Evolutionary conservation across 495 filamentous ascomycete species (phyloP).

Genomic region (Eremomyces bilateralis): DNA sequence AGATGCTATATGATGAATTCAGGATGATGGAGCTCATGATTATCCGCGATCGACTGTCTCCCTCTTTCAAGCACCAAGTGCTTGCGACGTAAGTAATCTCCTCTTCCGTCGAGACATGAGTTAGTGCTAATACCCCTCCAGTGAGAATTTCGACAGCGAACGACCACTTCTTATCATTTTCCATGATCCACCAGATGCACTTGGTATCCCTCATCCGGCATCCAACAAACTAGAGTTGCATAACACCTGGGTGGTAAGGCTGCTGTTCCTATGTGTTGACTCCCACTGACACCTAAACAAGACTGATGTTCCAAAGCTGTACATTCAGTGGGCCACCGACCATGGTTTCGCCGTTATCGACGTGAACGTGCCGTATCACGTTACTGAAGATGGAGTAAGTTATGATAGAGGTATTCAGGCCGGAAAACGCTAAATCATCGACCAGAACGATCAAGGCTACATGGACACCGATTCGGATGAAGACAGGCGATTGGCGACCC

Average conservation of each 20-base stretch:
- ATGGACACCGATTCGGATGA: slow-evolving; percentile 16
- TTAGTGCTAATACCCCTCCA: slow-evolving; percentile 9
- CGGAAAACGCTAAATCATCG: neutral
- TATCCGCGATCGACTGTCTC: slow-evolving; percentile 42
- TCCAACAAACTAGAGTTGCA: slow-evolving; percentile 56
- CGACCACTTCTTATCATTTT: slow-evolving; percentile 52
- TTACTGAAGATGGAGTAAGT: slow-evolving; percentile 33
- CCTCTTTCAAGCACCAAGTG: slow-evolving; percentile 74
- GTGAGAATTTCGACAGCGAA: slow-evolving; percentile 28
- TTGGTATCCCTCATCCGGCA: slow-evolving; percentile 41
- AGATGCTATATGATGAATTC: slow-evolving; percentile 42
- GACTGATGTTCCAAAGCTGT: slow-evolving; percentile 56
- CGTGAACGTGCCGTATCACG: slow-evolving; percentile 62
- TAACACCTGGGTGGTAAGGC: slow-evolving; percentile 66
- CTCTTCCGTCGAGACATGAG: neutral
- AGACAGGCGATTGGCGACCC: slow-evolving; percentile 30
- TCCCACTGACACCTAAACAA: slow-evolving; percentile 23
- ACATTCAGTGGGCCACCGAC: slow-evolving; percentile 58
- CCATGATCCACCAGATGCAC: slow-evolving; percentile 46
- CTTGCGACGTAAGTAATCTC: slow-evolving; percentile 43
- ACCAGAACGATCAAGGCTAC: slow-evolving; percentile 9
- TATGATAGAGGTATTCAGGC: slow-evolving; percentile 2
- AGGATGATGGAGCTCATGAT: slow-evolving; percentile 58
- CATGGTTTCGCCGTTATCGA: slow-evolving; percentile 67
- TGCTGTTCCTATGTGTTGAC: slow-evolving; percentile 10